A percentile compares a stretch with the other conserved stretches of the same genome.
Evolutionary conservation across 2,329 filamentous ascomycete species (phyloP).

Genomic region (Fusarium sambucinum): DNA sequence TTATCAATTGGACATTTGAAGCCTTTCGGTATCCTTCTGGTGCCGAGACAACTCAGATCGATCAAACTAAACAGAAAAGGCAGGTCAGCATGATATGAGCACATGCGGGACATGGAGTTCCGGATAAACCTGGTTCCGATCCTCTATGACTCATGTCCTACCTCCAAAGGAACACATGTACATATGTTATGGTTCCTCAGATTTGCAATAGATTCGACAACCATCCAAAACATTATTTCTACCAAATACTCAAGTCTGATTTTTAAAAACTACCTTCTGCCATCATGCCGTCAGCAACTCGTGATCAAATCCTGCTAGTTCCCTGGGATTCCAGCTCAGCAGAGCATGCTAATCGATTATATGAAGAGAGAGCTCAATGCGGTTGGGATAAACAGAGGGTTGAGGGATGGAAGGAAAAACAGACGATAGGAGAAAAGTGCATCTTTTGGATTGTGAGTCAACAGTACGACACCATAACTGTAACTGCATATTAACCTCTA

Average conservation of each 20-base stretch:
- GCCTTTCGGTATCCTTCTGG: rapidly evolving
- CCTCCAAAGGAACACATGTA: neutral
- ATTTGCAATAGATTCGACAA: neutral
- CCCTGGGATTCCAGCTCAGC: slow-evolving; percentile 44
- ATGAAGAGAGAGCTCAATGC: slow-evolving; percentile 38
- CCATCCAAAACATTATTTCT: neutral
- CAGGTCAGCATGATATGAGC: neutral
- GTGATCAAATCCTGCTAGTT: slow-evolving; percentile 29
- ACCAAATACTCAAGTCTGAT: neutral
- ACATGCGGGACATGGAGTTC: no score
- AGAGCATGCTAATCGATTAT: slow-evolving; percentile 25
- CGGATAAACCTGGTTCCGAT: slow-evolving; percentile 18
- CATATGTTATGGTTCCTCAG: neutral
- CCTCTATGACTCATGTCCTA: slow-evolving; percentile 18
- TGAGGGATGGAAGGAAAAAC: slow-evolving; percentile 34
- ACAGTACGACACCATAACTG: rapidly evolving
- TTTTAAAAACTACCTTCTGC: no score
- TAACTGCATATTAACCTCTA: neutral
- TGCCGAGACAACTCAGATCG: neutral
- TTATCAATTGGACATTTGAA: neutral
- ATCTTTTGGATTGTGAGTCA: slow-evolving; percentile 46
- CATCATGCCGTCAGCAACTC: slow-evolving; percentile 18
- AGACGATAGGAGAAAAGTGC: slow-evolving; percentile 37
- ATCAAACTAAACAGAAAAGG: neutral
- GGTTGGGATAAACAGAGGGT: slow-evolving; percentile 42